Percentiles rank a stretch among this genome's conserved stretches.
phyloP scores from a whole-genome alignment of 352 stramenopile species.

The Globisporangium polare region DNA sequence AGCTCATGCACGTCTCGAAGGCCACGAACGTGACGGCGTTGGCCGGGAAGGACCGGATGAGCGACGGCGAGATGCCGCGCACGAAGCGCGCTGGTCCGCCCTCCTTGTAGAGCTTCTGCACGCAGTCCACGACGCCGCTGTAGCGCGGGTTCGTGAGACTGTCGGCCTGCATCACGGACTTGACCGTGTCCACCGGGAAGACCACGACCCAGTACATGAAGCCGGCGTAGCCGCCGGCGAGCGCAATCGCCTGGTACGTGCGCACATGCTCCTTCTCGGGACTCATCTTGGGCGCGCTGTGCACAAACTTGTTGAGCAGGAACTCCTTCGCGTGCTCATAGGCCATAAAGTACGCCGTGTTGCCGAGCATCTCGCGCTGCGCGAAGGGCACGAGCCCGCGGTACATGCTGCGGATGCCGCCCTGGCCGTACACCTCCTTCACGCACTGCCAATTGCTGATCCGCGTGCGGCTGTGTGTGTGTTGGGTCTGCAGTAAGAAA shows the following conservation, averaged over 20 bases:
- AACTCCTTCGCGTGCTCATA: conserved; percentile 71
- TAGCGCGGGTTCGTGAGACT: conserved; percentile 69
- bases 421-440: conserved; percentile 55
- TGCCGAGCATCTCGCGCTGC: conserved; percentile 78
- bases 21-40: conserved; percentile 86
- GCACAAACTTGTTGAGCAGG: conserved; percentile 56
- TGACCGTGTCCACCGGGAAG: conserved; percentile 81
- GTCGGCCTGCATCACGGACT: conserved; percentile 81
- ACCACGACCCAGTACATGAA: conserved; percentile 85
- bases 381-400: conserved; percentile 61
- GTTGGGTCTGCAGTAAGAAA: conserved; percentile 37
- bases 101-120: conserved; percentile 61
- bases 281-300: conserved; percentile 28
- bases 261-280: conserved; percentile 54
- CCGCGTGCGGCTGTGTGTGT: conserved; percentile 41
- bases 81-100: conserved; percentile 67
- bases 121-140: conserved; percentile 64
- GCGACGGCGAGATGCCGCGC: conserved; percentile 70
- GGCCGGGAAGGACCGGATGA: conserved; percentile 71
- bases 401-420: conserved; percentile 68
- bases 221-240: conserved; percentile 66
- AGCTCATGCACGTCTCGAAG: conserved; percentile 79
- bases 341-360: conserved; percentile 81
- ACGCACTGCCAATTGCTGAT: conserved; percentile 77
- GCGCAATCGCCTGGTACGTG: conserved; percentile 72